phyloP scores from a whole-genome alignment of 495 filamentous ascomycete species.

The Trichoderma virens region DNA sequence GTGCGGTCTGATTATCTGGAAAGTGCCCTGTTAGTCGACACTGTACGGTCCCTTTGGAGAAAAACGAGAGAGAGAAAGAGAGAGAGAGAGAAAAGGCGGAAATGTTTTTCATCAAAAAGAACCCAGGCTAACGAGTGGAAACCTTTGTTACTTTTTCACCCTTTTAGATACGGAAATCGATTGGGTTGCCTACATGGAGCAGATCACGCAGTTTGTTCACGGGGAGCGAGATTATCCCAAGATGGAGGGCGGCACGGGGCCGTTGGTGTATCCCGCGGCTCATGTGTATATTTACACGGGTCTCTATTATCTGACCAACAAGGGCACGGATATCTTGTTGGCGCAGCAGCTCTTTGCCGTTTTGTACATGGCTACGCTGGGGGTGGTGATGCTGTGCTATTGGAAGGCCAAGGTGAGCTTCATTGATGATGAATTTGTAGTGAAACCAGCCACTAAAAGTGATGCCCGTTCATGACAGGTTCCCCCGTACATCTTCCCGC shows the following conservation, averaged over 20 bases:
- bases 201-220: slow-evolving; percentile 65
- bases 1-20: slow-evolving; percentile 69
- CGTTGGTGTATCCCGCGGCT: slow-evolving; percentile 85
- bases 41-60: slow-evolving; percentile 5
- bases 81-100: background rate
- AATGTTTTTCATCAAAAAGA: background rate
- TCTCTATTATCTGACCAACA: slow-evolving; percentile 69
- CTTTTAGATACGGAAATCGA: slow-evolving; percentile 94
- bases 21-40: slow-evolving; percentile 66
- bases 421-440: background rate
- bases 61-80: background rate
- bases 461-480: slow-evolving; percentile 40
- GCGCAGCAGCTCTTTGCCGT: slow-evolving; percentile 75
- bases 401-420: slow-evolving; percentile 54
- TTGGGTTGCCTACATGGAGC: slow-evolving; percentile 95
- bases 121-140: slow-evolving; percentile 13
- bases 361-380: slow-evolving; percentile 68
- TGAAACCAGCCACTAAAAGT: background rate
- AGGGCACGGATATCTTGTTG: slow-evolving; percentile 65
- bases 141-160: no score
- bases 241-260: slow-evolving; percentile 84
- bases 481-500: slow-evolving; percentile 80
- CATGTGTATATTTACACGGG: slow-evolving; percentile 86
- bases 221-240: slow-evolving; percentile 84
- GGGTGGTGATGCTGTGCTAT: slow-evolving; percentile 76